These are phyloP conservation scores for Amanita brunnescens DNA, from an alignment of 768 basidiomycete genomes.

Conservation along the genomic window DNA sequence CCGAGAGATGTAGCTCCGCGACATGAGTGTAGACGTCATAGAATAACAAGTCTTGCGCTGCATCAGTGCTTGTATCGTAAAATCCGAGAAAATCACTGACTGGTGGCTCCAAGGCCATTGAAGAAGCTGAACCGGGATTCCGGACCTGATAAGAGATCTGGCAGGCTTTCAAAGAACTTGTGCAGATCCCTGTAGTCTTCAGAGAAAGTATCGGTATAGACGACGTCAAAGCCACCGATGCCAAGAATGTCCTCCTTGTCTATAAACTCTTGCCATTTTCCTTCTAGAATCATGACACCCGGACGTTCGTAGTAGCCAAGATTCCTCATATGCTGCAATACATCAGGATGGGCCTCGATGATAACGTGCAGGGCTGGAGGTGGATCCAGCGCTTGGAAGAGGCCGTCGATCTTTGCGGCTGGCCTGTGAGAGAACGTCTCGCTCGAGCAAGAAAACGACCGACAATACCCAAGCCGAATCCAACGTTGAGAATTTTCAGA, in stretches of 20 bases:
- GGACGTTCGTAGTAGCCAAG: constrained; percentile 72
- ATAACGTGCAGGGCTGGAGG: constrained; percentile 75
- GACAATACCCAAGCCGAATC: constrained; percentile 91
- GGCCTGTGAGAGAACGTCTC: constrained; percentile 2
- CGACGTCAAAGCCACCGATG: constrained; percentile 73
- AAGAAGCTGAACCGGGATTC: constrained; percentile 89
- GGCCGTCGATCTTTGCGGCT: constrained; percentile 59
- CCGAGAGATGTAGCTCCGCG: constrained; percentile 77
- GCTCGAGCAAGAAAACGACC: constrained; percentile 18
- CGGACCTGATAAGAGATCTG: constrained; percentile 65
- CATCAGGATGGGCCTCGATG: constrained; percentile 90
- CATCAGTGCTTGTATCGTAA: background rate
- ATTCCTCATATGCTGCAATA: constrained; percentile 71
- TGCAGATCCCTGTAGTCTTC: constrained; percentile 78
- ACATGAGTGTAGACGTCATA: constrained; percentile 89
- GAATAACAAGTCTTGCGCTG: constrained; percentile 63
- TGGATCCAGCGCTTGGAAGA: constrained; percentile 60
- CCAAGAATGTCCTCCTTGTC: constrained; percentile 46
- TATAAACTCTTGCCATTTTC: constrained; percentile 90
- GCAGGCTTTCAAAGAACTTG: constrained; percentile 74
- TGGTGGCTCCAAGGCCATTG: constrained; percentile 94
- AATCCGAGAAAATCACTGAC: constrained; percentile 33
- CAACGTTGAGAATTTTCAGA: constrained; percentile 77
- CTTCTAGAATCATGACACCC: constrained; percentile 75
- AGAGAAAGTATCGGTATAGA: constrained; percentile 93